phyloP scores from a whole-genome alignment of 495 filamentous ascomycete species.

The Tuber indicum region DNA sequence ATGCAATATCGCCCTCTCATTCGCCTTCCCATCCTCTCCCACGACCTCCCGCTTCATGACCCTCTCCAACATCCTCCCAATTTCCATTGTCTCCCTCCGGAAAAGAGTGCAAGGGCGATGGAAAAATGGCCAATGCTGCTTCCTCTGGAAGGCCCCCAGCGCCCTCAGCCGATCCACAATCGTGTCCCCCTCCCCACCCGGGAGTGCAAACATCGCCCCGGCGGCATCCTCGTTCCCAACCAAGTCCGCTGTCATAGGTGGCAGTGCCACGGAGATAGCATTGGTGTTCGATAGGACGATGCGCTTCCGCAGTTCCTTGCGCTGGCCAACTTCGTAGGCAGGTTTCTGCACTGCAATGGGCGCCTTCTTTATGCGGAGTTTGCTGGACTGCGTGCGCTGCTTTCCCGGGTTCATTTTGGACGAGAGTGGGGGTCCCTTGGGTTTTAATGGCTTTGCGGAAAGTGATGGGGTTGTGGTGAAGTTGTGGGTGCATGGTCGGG shows the following conservation, averaged over 20 bases:
- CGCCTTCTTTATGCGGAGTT: conserved; percentile 48
- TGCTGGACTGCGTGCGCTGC: conserved; percentile 45
- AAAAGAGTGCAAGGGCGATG: conserved; percentile 68
- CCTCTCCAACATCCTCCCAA: conserved; percentile 57
- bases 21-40: conserved; percentile 29
- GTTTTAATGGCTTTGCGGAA: conserved; percentile 46
- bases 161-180: conserved; percentile 72
- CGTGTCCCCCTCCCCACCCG: conserved; percentile 43
- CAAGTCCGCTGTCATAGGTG: conserved; percentile 48
- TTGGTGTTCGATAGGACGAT: conserved; percentile 91
- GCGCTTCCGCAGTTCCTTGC: conserved; percentile 77
- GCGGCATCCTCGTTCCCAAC: conserved; percentile 48
- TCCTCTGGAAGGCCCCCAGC: conserved; percentile 82
- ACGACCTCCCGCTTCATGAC: conserved; percentile 40
- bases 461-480: conserved; percentile 45
- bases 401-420: conserved; percentile 45
- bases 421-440: conserved; percentile 41
- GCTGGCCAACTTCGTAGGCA: conserved; percentile 62
- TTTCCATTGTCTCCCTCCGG: conserved; percentile 63
- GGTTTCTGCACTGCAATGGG: conserved; percentile 47
- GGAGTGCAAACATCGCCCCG: conserved; percentile 63
- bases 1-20: conserved; percentile 57
- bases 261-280: conserved; percentile 68
- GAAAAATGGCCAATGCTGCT: conserved; percentile 83
- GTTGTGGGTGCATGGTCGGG: conserved; percentile 30